These are phyloP conservation scores for Sarcodon aspratus DNA, from an alignment of 768 basidiomycete genomes.

Conservation along the genomic window DNA sequence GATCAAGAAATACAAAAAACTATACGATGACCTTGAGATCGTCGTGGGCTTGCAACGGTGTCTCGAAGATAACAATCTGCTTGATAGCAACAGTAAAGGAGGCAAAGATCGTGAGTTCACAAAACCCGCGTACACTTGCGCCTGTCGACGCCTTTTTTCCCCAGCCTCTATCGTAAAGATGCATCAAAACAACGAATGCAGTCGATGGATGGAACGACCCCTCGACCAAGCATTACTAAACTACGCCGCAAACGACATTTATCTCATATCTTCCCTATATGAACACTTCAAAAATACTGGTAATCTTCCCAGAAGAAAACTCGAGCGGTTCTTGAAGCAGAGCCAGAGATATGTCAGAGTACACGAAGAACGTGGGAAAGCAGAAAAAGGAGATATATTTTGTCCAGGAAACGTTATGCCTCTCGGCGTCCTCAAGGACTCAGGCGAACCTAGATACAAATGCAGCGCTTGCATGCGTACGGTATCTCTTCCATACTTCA, in stretches of 20 bases:
- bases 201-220: conserved; percentile 21
- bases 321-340: not conserved
- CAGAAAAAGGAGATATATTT: not conserved
- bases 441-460: not conserved
- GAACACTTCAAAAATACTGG: conserved; percentile 11
- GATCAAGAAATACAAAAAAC: not conserved
- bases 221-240: conserved; percentile 17
- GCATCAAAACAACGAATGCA: conserved; percentile 16
- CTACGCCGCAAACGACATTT: conserved; percentile 27
- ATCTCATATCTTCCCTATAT: conserved; percentile 20
- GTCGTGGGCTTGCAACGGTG: conserved; percentile 22
- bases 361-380: not conserved
- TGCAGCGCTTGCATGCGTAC: conserved; percentile 1
- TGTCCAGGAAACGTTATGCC: not conserved
- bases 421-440: not conserved
- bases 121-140: not conserved
- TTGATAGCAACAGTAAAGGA: conserved; percentile 7
- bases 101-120: conserved; percentile 18
- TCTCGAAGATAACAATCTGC: conserved; percentile 7
- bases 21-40: conserved; percentile 16
- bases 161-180: conserved; percentile 21
- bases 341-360: conserved; percentile 1
- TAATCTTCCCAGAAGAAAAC: too few relatives aligned
- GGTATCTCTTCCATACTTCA: conserved; percentile 1
- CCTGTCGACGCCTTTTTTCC: too few relatives aligned